Base-by-base conservation (phyloP, 768 basidiomycete species). In the Solioccasus polychromus region DNA sequence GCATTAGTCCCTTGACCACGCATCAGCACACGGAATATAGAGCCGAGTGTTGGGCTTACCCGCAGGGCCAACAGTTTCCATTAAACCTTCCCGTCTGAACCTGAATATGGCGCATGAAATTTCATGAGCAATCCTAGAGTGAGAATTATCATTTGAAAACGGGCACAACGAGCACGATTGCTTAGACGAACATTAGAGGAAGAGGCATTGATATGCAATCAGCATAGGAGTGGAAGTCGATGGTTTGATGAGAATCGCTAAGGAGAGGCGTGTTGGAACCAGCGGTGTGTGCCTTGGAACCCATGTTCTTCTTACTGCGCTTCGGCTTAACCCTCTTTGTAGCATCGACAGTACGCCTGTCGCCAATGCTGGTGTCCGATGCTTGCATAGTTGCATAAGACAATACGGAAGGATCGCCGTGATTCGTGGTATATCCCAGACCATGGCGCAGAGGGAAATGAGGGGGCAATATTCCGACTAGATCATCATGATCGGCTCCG, bases 61-160 rank as follows among this genome's bases (percentile, higher is more conserved):
- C 23, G 93, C 92, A 11, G 92, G 92, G 26, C 94, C 94, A 49
- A 94, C 83, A 15, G 85, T 84, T 64, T 96, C 94, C 40, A 97
- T 66, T 45, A 83, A 83, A 1, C 91, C 92, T 54, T 88, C 83
- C 29, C 85, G 73, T 59, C 83, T 81, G 66, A 88, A 93, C 42
- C 68, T 68, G 64, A 89, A 92, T 35, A 94, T 63, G 23, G 74
- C 64, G 35, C 80, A 70, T 17, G 78, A 74, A 28, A 96, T 72
- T 61, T 94, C 90, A 65, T 92, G 88, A 3, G 86, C 85, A 51
- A 95, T 85, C 22, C 88, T 89, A 57, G 18, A 37, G 5, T 6
- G 38, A 18, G 24, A 50, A 23, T 26, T 9, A 9, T 31, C n/a
- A n/a, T n/a, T n/a, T n/a, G n/a, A n/a, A n/a, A n/a, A n/a, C n/a